A percentile compares a stretch with the other conserved stretches of the same genome.
Conservation (phyloP, 345 rosid species). For the Gossypium anomalum region DNA sequence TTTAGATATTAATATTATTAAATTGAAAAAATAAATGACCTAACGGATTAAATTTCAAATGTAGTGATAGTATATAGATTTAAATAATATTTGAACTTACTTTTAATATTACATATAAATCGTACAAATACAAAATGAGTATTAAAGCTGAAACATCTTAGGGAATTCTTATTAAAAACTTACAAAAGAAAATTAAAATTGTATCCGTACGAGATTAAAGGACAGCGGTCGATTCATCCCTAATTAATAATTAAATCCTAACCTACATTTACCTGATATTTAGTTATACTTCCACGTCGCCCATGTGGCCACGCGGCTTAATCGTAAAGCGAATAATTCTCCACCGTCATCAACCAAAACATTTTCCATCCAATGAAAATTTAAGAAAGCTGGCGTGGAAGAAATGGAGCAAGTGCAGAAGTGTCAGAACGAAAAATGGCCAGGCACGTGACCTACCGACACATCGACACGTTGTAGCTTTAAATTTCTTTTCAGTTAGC, state of each 20-base stretch:
- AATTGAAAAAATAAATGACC: too few relatives aligned
- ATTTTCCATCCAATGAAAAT: background rate
- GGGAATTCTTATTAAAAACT: background rate
- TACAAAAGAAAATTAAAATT: background rate
- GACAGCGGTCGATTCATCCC: background rate
- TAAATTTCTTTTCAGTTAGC: conserved; percentile 28
- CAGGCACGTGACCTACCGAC: conserved; percentile 14
- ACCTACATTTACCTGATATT: background rate
- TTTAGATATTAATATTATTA: too few relatives aligned
- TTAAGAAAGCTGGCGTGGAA: background rate
- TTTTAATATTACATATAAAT: too few relatives aligned
- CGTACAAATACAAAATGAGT: too few relatives aligned
- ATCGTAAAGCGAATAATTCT: background rate
- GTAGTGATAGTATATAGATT: too few relatives aligned
- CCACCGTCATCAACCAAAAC: background rate
- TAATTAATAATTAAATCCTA: background rate
- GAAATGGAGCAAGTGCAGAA: background rate
- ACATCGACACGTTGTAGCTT: conserved; percentile 20
- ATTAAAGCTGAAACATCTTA: too few relatives aligned
- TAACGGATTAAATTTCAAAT: too few relatives aligned
- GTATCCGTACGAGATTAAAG: background rate
- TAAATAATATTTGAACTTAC: too few relatives aligned
- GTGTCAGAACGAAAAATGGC: background rate
- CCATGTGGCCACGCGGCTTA: background rate
- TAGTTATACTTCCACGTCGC: background rate